phyloP scores from a whole-genome alignment of 805 yeast genomes.

The Wickerhamomyces tratensis region DNA sequence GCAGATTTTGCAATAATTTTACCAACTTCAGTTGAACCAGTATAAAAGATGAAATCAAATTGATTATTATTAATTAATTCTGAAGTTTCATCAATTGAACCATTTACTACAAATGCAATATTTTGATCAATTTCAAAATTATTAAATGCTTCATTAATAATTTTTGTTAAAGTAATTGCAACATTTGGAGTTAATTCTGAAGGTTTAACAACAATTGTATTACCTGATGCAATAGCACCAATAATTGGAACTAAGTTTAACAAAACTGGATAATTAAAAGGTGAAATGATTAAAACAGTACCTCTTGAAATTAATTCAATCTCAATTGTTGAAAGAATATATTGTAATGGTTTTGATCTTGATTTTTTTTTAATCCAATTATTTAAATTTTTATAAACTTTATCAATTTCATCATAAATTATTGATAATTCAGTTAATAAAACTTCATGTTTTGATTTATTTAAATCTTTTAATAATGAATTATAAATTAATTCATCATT shows the following conservation, averaged over 20 bases:
- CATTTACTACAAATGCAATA: slow-evolving; percentile 58
- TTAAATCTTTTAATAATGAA: slow-evolving; percentile 60
- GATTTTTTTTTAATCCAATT: slow-evolving; percentile 48
- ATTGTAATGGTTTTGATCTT: neutral
- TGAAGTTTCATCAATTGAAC: slow-evolving; percentile 51
- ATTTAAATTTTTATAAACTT: slow-evolving; percentile 48
- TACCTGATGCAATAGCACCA: slow-evolving; percentile 83
- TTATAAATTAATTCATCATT: slow-evolving; percentile 41
- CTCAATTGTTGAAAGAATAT: slow-evolving; percentile 17
- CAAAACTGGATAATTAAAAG: slow-evolving; percentile 73
- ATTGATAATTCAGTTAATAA: slow-evolving; percentile 45
- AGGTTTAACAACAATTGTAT: slow-evolving; percentile 68
- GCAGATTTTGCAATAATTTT: slow-evolving; percentile 70
- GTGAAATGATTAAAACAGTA: slow-evolving; percentile 60
- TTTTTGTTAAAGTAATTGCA: slow-evolving; percentile 41
- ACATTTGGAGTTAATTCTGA: slow-evolving; percentile 63
- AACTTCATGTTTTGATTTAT: slow-evolving; percentile 57
- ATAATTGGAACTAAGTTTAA: slow-evolving; percentile 57
- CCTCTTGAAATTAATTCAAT: slow-evolving; percentile 40
- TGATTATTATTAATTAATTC: slow-evolving; percentile 43
- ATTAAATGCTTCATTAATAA: slow-evolving; percentile 33
- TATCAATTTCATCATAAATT: slow-evolving; percentile 43
- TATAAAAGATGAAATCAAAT: slow-evolving; percentile 77
- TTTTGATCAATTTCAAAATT: slow-evolving; percentile 33
- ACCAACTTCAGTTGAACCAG: slow-evolving; percentile 77